Base-by-base conservation (phyloP, 768 basidiomycete genomes). In the Boletus rex-veris region DNA sequence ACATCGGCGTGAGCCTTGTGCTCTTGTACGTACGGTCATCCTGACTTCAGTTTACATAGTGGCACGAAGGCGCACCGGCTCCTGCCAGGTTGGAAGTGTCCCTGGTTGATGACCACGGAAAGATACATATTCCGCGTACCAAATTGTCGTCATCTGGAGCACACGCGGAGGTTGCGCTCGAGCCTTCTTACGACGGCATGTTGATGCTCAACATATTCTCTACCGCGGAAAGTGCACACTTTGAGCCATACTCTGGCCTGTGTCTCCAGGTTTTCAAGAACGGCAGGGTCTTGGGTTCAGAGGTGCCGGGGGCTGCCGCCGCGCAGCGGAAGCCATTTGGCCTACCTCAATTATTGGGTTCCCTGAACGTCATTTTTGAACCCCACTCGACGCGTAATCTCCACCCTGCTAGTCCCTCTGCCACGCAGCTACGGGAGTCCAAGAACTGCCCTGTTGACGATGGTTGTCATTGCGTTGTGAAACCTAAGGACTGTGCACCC, bases 361-460 rank as follows among this genome's bases (percentile, higher is more conserved):
- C 57, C 35, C 18, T 58, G 41, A 58, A 58, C 26, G 18, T 58
- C 30, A 15, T 58, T 11, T 58, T 58, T 15, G 57, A 58, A 19
- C 45, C 44, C 2, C 44, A 58, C 26, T 42, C 57, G 37, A 58
- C 54, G 9, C 57, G 57, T n/a, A 58, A 58, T 11, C 40, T 58
- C 5, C 57, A 49, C 1, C 45, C 44, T 21, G 53, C 57, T 40
- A 51, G 57, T 21, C 41, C 57, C 26, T 54, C 54, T 31, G 53
- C 57, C 14, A 15, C 21, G 5, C 24, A 50, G 39, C 19, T 50
- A 7, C 50, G 49, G 16, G 51, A 53, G 19, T 33, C 19, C 19
- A 19, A 47, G 19, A n/a, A 46, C 26, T 14, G n/a, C 5, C 2
- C 33, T 8, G 14, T 15, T 18, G 14, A 28, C 5, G 21, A 40